Percentiles rank a stretch among this genome's conserved stretches.
Evolutionary conservation across 78 protist species (phyloP).

Genomic region (Pigoraptor vietnamica): DNA sequence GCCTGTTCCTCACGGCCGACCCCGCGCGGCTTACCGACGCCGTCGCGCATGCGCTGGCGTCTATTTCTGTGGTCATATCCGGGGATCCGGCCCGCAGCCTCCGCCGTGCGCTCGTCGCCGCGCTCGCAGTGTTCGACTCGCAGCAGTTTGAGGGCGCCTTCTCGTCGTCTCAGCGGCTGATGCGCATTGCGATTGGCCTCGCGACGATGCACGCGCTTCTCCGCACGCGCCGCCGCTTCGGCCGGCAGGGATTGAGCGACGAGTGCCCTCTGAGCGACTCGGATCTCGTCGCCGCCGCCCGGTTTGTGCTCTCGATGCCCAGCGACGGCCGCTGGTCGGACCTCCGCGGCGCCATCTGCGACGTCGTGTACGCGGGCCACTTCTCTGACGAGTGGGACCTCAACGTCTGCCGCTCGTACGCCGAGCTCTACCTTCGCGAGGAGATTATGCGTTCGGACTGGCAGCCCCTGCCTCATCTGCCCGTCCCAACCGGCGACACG

Average conservation of each 20-base stretch:
- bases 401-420: background rate
- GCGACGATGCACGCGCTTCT: background rate
- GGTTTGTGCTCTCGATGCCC: background rate
- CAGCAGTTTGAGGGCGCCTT: background rate
- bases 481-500: background rate
- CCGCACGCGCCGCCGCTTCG: background rate
- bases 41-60: background rate
- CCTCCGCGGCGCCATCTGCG: background rate
- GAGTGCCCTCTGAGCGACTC: background rate
- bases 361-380: background rate
- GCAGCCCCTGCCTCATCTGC: background rate
- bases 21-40: background rate
- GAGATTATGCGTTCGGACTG: background rate
- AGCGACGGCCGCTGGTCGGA: background rate
- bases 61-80: background rate
- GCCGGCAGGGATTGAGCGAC: background rate
- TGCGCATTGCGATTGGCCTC: background rate
- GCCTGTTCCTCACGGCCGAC: background rate
- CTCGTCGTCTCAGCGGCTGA: background rate
- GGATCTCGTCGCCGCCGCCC: background rate
- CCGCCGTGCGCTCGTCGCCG: background rate
- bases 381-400: background rate
- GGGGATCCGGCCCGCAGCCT: background rate
- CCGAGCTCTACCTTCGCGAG: background rate
- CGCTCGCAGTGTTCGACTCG: background rate